These are phyloP conservation scores for Eucalyptus marginata DNA, from an alignment of 345 rosid species.

Conservation along the genomic window DNA sequence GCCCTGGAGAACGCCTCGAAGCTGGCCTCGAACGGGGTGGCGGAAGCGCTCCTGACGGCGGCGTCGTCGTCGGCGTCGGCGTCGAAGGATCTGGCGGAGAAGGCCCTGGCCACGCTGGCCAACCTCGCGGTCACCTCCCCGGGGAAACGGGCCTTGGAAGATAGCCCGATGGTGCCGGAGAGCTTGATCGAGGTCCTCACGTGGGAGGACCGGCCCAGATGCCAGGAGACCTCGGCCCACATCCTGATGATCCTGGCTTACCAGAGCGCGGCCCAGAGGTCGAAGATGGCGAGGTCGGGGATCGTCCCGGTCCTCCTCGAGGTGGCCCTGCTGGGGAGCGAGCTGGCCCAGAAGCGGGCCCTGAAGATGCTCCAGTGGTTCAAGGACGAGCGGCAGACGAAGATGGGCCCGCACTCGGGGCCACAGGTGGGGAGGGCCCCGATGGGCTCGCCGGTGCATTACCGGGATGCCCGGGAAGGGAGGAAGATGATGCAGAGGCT, in stretches of 20 bases:
- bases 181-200: constrained; percentile 63
- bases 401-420: constrained; percentile 94
- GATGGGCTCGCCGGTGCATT: constrained; percentile 46
- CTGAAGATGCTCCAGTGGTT: constrained; percentile 83
- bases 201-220: constrained; percentile 84
- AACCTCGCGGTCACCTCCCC: constrained; percentile 63
- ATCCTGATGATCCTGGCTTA: constrained; percentile 81
- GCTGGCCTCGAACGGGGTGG: constrained; percentile 39
- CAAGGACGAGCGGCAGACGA: constrained; percentile 67
- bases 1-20: constrained; percentile 57
- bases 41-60: constrained; percentile 31
- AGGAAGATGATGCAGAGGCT: constrained; percentile 66
- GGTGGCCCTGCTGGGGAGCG: constrained; percentile 56
- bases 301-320: constrained; percentile 71
- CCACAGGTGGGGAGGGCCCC: constrained; percentile 53
- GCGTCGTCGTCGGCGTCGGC: constrained; percentile 1
- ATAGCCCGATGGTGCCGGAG: constrained; percentile 35
- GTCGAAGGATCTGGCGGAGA: constrained; percentile 41
- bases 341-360: constrained; percentile 81
- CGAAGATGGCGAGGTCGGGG: constrained; percentile 69
- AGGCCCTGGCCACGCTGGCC: constrained; percentile 62
- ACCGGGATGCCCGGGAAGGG: constrained; percentile 42
- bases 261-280: constrained; percentile 57
- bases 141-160: constrained; percentile 75
- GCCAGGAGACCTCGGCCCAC: constrained; percentile 74